Conservation (phyloP, 768 basidiomycete genomes). For the Harrya chromipes region DNA sequence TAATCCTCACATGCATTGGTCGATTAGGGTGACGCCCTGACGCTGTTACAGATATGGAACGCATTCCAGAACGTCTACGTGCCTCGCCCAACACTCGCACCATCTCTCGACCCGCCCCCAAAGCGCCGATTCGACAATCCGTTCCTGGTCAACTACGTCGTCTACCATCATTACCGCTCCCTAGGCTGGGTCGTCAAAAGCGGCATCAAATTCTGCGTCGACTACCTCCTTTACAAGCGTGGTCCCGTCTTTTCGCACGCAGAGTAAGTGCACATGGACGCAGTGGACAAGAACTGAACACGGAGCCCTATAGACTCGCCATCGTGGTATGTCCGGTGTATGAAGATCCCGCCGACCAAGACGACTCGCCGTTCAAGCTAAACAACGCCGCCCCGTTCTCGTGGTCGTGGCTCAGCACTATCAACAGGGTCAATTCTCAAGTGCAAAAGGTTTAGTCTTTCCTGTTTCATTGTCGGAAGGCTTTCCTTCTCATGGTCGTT, state of each 20-base stretch:
- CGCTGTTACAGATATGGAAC: conserved; percentile 57
- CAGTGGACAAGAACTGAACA: neutral
- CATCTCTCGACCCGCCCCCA: conserved; percentile 22
- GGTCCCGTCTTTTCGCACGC: conserved; percentile 96
- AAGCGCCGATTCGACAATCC: conserved; percentile 78
- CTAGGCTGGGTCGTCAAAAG: conserved; percentile 96
- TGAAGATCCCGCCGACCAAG: conserved; percentile 72
- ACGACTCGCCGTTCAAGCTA: conserved; percentile 58
- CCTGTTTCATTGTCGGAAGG: neutral
- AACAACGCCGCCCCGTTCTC: conserved; percentile 69
- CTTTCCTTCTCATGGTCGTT: conserved; percentile 1
- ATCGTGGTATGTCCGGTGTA: conserved; percentile 90
- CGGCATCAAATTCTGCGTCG: conserved; percentile 96
- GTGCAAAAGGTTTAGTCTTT: conserved; percentile 85
- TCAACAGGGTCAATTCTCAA: conserved; percentile 94
- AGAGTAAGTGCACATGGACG: conserved; percentile 56
- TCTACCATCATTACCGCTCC: conserved; percentile 93
- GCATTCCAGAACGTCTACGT: conserved; percentile 58
- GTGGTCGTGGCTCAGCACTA: conserved; percentile 96
- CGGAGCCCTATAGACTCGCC: conserved; percentile 62
- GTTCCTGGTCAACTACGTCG: conserved; percentile 84
- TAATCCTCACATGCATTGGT: neutral
- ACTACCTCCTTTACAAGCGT: conserved; percentile 90
- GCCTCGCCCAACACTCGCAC: conserved; percentile 36
- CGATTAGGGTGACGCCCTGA: conserved; percentile 51